Evolutionary conservation across 179 eudicot genomes (phyloP), one percentile per base, ranked within the genome.

Genomic region (Heliamphora ciliata): DNA sequence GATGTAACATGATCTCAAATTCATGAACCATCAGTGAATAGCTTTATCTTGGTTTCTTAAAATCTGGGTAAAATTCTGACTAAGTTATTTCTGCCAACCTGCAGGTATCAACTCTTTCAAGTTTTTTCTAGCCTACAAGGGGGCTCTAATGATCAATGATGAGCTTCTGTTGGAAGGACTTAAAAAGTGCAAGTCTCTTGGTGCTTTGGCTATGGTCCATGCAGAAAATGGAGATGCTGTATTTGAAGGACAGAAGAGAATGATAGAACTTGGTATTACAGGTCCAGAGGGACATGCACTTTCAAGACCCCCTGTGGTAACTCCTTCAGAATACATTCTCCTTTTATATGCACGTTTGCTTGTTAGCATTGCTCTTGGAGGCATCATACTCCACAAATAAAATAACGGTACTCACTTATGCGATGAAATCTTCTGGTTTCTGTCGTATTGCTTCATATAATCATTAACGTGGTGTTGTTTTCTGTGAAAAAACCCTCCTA

Each of bases 241-340:
- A 81, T 90, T 86, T 87, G 98, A 94, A 90, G 98, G 98, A 8
- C 98, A 95, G 84, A 90, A 91, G 74, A 89, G 92, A 85, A 95
- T 95, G 98, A 91, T 93, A 69, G 95, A 91, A 82, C 98, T 95
- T 83, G 98, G 98, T 65, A 90, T 95, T 87, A 95, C 95, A 17
- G 98, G 98, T 85, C 98, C 98, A 46, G 98, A 95, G 86, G 98
- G 98, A 69, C 98, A 95, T 77, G 91, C 97, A 74, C 97, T 95
- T 87, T 95, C 98, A 69, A 94, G 98, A 86, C 98, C 98, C 54
- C 90, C 98, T 54, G 83, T 87, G 92, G 98, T 95, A 92, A 90
- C 7, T 80, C 69, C 74, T 69, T 15, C 21, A 46, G 61, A 59
- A 46, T 70, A 55, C 46, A 59, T 50, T 61, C 67, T n/a, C 59